Evolutionary conservation across 2,329 filamentous ascomycete species (phyloP), one percentile per base, ranked within the genome.

Genomic region (Pyricularia pennisetigena): DNA sequence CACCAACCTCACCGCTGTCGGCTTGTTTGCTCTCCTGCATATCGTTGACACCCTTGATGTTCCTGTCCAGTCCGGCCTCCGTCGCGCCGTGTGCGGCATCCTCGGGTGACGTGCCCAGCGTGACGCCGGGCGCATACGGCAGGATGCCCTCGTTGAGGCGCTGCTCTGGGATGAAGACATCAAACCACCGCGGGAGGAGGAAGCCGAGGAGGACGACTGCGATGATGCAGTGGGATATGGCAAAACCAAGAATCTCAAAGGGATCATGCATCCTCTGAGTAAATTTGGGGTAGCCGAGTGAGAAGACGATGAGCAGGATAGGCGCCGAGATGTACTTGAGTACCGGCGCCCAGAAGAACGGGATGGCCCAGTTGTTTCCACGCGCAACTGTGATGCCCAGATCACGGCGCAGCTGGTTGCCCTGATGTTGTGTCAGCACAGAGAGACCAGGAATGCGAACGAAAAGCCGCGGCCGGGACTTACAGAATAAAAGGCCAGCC

Each of bases 261-360:
- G 62, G 62, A 23, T 64, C 62, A 16, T 29, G 28, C 12, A n/a
- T 29, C 23, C 32, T 64, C 28, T 20, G 12, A 28, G n/a, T 30
- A 28, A 64, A 64, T 12, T 30, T 29, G 7, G 62, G 62, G 7
- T 64, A 64, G 28, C 20, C 62, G 20, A 64, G 62, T 10, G 28
- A 30, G 7, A 64, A 32, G 28, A 64, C 28, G 20, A 64, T 64
- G 9, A 64, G 62, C 62, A 64, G 62, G 62, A 64, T 32, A 14
- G 62, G 62, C 2, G 62, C 28, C 16, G 62, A 30, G 28, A 64
- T 64, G 62, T 64, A 64, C 28, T 64, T 64, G 62, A 64, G 62
- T 16, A 64, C 28, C 16, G 62, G 62, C 3, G 62, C 62, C 62
- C 62, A 64, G 16, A 64, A 64, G 14, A 29, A 5, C 2, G 62